These are phyloP conservation scores for Zygotorulaspora florentina DNA, from an alignment of 805 yeast genomes.

Conservation along the genomic window DNA sequence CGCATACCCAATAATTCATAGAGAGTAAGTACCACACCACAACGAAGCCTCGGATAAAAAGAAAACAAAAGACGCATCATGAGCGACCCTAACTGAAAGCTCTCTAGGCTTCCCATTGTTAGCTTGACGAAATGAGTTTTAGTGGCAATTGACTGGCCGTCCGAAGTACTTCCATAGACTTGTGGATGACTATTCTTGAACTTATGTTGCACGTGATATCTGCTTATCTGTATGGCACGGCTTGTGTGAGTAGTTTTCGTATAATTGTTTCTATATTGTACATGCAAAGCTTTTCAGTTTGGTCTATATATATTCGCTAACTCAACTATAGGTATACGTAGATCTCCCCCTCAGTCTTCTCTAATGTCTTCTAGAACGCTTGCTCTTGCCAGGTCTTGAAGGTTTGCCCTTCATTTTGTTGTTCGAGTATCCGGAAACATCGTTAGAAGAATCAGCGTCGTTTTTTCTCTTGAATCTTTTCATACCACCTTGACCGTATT, in stretches of 20 bases:
- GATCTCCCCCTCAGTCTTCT: background rate
- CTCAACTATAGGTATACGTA: background rate
- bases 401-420: constrained; percentile 50
- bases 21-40: background rate
- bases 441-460: constrained; percentile 67
- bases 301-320: background rate
- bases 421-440: constrained; percentile 53
- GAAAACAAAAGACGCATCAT: background rate
- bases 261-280: background rate
- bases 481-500: constrained; percentile 75
- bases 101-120: too few relatives aligned
- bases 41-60: background rate
- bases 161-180: too few relatives aligned
- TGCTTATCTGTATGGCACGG: too few relatives aligned
- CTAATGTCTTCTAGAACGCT: constrained; percentile 38
- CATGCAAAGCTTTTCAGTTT: background rate
- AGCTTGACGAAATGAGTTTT: background rate
- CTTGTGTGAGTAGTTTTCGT: background rate
- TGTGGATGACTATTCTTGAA: too few relatives aligned
- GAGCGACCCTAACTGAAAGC: background rate
- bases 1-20: background rate
- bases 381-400: constrained; percentile 53
- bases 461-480: constrained; percentile 70
- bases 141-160: background rate
- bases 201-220: background rate